Base-by-base conservation (phyloP, 495 filamentous ascomycete species). In the Venustampulla echinocandica region DNA sequence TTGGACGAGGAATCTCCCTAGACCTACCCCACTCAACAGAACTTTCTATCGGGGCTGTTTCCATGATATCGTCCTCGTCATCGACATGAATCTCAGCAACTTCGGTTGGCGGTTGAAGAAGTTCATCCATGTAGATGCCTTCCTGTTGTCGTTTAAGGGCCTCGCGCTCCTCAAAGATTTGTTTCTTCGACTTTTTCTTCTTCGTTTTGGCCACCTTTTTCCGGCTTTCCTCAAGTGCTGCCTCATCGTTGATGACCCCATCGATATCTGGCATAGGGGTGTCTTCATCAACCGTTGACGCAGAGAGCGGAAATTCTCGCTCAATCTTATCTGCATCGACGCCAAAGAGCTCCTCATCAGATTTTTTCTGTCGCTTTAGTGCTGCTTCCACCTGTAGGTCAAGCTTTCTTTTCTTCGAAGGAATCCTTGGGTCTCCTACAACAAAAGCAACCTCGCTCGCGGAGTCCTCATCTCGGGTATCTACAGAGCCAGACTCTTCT, bases 321-420 rank as follows among this genome's bases (percentile, higher is more conserved):
- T 74, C 71, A 27, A 76, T 68, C 44, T 67, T 68, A 42, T 74
- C 70, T 21, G 71, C 72, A n/a, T 63, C 65, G 47, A 81, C 69
- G 15, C 76, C 75, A 60, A 87, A 85, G n/a, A 87, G 68, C 43
- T 85, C 80, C 58, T 86, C 83, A 42, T 87, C 84, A n/a, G 83
- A 79, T 55, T 84, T 75, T 62, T 74, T 90, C 34, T 51, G 57
- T 22, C 57, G 57, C 23, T 59, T 87, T 33, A 81, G 79, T 33
- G 79, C 69, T 17, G 70, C 69, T 42, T 79, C 68, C 6, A 80
- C 69, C 14, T 78, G 76, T 19, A 71, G 34, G 7, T 81, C 70
- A 28, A 84, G 73, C 54, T 88, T 88, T 52, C 82, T 73, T 62
- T 90, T 90, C 53, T 77, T 81, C 1, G 75, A 71, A 10, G 68